Conservation (phyloP, 1,284 basidiomycete species). For the Baeospora myosura region DNA sequence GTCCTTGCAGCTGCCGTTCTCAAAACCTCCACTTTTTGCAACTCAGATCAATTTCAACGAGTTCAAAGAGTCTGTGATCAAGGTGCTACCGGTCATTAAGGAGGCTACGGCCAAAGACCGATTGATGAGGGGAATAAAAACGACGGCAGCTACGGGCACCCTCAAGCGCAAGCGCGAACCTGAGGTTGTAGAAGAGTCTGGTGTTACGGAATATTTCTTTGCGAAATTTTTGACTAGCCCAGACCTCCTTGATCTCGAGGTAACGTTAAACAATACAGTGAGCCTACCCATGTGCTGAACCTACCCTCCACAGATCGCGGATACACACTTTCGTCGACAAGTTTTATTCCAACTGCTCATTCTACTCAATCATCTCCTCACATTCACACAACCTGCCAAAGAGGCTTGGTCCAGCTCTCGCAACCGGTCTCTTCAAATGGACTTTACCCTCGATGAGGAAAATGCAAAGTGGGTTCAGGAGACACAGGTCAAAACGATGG, state of each 20-base stretch:
- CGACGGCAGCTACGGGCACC: slow-evolving; percentile 29
- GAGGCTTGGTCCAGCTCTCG: slow-evolving; percentile 50
- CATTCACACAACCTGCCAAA: slow-evolving; percentile 68
- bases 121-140: slow-evolving; percentile 69
- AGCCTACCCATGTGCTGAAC: not conserved
- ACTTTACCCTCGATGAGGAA: slow-evolving; percentile 60
- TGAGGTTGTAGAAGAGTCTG: slow-evolving; percentile 29
- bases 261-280: slow-evolving; percentile 22
- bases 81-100: slow-evolving; percentile 69
- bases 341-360: slow-evolving; percentile 83
- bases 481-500: slow-evolving; percentile 51
- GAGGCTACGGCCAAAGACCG: slow-evolving; percentile 80
- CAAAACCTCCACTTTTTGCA: slow-evolving; percentile 59
- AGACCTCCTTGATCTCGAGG: slow-evolving; percentile 81
- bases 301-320: slow-evolving; percentile 56
- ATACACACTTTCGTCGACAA: slow-evolving; percentile 86
- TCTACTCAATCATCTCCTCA: slow-evolving; percentile 72
- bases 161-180: slow-evolving; percentile 62
- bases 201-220: slow-evolving; percentile 73
- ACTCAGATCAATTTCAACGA: slow-evolving; percentile 44
- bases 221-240: slow-evolving; percentile 87
- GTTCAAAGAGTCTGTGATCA: slow-evolving; percentile 64
- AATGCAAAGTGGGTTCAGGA: slow-evolving; percentile 74
- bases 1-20: slow-evolving; percentile 76
- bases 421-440: slow-evolving; percentile 72